Evolutionary conservation across 2,329 filamentous ascomycete species (phyloP), one percentile per base, ranked within the genome.

Genomic region (Fusarium temperatum): DNA sequence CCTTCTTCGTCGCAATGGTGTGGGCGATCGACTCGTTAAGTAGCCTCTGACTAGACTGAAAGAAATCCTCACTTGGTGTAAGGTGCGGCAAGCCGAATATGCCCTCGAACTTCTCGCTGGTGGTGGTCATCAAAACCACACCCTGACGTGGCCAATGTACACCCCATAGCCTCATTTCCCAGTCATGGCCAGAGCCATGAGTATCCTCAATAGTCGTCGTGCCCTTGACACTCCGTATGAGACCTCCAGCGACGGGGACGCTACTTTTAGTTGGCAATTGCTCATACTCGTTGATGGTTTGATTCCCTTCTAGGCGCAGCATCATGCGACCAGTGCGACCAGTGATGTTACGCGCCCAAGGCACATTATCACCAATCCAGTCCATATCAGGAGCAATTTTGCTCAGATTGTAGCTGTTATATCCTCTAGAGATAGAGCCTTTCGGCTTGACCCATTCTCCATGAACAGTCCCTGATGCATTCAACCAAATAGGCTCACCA

Each of bases 51-150:
- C 90, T 87, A 69, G 88, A 87, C 78, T 84, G 80, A 80, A 90
- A 90, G 78, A 88, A 90, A 55, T 89, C 85, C 8, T 84, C 80
- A 26, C 85, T 82, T 0, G 94, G 88, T 2, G 93, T 87, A 58
- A 99, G 88, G 81, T 98, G 95, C 32, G 96, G 95, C 53, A 98
- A 85, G 6, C 92, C 93, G 81, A 97, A 97, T 63, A 98, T 92
- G 48, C 96, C 95, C n/a, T 92, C 90, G 78, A 96, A 96, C 84
- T 97, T 98, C 79, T 98, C 93, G 81, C 95, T 98, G 54, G 95
- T 96, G 2, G 96, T 98, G 4, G 93, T 94, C 80, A 98, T 85
- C 41, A 98, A 85, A 56, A 96, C 89, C 20, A 91, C 89, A 4
- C 96, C 96, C 71, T 93, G 89, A n/a, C 89, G 88, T 42, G 93